phyloP scores from a whole-genome alignment of 331 rosid species.

The Phaseolus coccineus region DNA sequence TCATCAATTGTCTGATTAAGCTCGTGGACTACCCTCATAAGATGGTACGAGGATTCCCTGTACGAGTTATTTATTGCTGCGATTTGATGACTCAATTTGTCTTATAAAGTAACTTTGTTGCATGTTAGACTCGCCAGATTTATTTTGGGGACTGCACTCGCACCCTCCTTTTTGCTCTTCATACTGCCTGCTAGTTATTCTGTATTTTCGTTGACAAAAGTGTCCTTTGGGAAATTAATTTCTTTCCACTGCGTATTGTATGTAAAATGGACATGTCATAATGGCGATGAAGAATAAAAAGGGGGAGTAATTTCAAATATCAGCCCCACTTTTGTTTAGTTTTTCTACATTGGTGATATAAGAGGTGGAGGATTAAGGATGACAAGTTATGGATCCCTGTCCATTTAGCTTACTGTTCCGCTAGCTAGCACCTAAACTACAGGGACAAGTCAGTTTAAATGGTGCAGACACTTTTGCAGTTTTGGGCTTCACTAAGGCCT shows the following conservation, averaged over 20 bases:
- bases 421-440: background rate
- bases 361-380: no score
- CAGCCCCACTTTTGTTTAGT: no score
- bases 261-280: no score
- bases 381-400: background rate
- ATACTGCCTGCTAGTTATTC: no score
- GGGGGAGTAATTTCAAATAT: no score
- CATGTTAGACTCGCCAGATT: background rate
- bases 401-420: background rate
- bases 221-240: no score
- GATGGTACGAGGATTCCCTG: constrained; percentile 62
- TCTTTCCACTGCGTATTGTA: no score
- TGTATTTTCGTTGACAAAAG: no score
- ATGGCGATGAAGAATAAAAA: no score
- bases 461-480: constrained; percentile 23
- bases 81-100: constrained; percentile 35
- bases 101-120: constrained; percentile 15
- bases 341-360: background rate
- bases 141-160: background rate
- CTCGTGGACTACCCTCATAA: constrained; percentile 79
- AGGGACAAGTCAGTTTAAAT: background rate
- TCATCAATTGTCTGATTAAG: constrained; percentile 65
- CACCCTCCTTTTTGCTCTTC: no score
- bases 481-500: constrained; percentile 8
- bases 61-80: constrained; percentile 26